Conservation (phyloP, 192 early-diverging fungal species). For the Fimicolochytrium jonesii region DNA sequence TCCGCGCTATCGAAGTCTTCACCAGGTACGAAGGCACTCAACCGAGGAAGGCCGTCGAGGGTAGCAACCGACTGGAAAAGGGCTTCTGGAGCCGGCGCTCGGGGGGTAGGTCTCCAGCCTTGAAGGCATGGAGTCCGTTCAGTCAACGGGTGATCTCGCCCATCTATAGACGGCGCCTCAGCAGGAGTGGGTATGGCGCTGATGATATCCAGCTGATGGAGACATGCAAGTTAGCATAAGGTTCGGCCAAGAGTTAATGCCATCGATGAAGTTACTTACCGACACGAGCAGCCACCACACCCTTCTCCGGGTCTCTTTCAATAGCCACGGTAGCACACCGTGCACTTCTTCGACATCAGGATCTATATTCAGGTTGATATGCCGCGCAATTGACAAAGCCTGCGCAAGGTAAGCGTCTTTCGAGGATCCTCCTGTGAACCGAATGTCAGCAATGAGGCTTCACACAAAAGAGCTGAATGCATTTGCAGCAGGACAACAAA, state of each 20-base stretch:
- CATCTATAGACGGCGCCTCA: not conserved
- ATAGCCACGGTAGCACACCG: constrained; percentile 17
- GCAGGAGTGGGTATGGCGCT: not conserved
- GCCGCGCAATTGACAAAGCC: not conserved
- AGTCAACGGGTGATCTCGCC: constrained; percentile 6
- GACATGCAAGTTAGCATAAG: too few relatives aligned
- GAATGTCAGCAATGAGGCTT: too few relatives aligned
- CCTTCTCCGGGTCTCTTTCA: constrained; percentile 12
- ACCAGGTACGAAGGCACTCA: constrained; percentile 16
- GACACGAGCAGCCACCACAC: constrained; percentile 21
- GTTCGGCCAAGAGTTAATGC: too few relatives aligned
- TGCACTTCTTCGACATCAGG: constrained; percentile 30
- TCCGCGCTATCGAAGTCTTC: constrained; percentile 21
- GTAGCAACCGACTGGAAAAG: constrained; percentile 14
- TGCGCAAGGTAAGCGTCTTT: too few relatives aligned
- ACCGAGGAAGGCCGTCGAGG: constrained; percentile 1
- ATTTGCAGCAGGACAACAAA: too few relatives aligned
- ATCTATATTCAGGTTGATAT: constrained; percentile 17
- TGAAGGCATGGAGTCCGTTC: constrained; percentile 14
- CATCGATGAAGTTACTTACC: constrained; percentile 11
- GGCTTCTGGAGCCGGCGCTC: constrained; percentile 20
- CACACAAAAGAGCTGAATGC: too few relatives aligned
- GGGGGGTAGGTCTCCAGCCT: constrained; percentile 6
- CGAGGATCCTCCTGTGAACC: too few relatives aligned
- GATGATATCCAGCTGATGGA: constrained; percentile 12